A percentile compares a stretch with the other conserved stretches of the same genome.
These are phyloP conservation scores for Scheffersomyces amazonensis DNA, from an alignment of 805 yeast species.

Conservation along the genomic window DNA sequence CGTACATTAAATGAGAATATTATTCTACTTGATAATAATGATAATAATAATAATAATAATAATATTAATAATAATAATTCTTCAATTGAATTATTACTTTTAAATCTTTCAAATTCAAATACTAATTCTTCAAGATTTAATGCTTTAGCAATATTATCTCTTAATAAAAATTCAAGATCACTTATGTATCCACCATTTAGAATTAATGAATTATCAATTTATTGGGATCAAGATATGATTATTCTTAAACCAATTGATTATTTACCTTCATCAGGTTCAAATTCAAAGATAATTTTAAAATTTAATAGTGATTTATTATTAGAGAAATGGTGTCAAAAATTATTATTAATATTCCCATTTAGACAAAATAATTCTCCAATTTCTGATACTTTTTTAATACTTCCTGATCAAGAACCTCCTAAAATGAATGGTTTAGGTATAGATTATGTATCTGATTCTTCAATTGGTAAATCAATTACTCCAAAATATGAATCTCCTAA, in stretches of 20 bases:
- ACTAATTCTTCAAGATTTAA: slow-evolving; percentile 17
- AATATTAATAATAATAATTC: slow-evolving; percentile 2
- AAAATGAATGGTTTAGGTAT: slow-evolving; percentile 34
- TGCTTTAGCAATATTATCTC: slow-evolving; percentile 35
- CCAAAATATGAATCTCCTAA: background rate
- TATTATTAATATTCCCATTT: slow-evolving; percentile 32
- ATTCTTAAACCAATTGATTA: slow-evolving; percentile 16
- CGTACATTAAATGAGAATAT: slow-evolving; percentile 39
- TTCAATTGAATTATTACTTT: slow-evolving; percentile 9
- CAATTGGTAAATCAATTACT: background rate
- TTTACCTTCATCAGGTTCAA: slow-evolving; percentile 10
- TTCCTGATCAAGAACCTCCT: slow-evolving; percentile 10
- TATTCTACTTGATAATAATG: slow-evolving; percentile 16
- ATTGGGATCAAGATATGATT: slow-evolving; percentile 8
- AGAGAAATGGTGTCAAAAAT: slow-evolving; percentile 27
- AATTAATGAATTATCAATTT: slow-evolving; percentile 30
- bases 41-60: background rate
- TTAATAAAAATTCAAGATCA: slow-evolving; percentile 20
- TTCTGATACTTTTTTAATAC: slow-evolving; percentile 16
- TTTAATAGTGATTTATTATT: slow-evolving; percentile 15
- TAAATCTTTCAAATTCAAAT: slow-evolving; percentile 25
- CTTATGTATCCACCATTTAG: slow-evolving; percentile 43
- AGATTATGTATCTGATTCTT: slow-evolving; percentile 16
- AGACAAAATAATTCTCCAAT: slow-evolving; percentile 21
- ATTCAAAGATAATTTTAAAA: slow-evolving; percentile 10